Evolutionary conservation across 495 filamentous ascomycete genomes (phyloP), one percentile per base, ranked within the genome.

Genomic region (Lepraria neglecta): DNA sequence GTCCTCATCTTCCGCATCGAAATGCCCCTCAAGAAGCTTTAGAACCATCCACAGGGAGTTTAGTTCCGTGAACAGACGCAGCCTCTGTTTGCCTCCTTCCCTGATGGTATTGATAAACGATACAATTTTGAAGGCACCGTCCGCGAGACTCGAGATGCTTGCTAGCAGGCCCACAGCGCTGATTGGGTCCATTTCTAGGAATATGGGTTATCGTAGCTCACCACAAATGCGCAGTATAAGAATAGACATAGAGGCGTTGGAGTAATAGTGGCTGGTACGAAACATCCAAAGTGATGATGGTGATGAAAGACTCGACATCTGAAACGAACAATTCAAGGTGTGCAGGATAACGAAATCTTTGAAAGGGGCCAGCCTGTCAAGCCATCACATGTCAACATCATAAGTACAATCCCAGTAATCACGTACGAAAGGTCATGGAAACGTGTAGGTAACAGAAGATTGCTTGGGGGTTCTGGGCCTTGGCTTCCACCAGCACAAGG

Each of bases 41-140:
- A 65, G 52, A 3, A 58, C 11, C 63, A 65, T 61, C 60, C 64
- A 65, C 9, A 65, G 31, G 0, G 64, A 58, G n/a, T 65, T 65
- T 0, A 65, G 28, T 44, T 65, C 64, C 10, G 64, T 59, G 24
- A 62, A 62, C 6, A 65, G 38, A 6, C 56, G 54, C 30, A 65
- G 9, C 14, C 64, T 44, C 28, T 65, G 59, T 27, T 65, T 65
- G 24, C 64, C 64, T 12, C 64, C 64, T 31, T 65, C 59, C 42
- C 35, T 65, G 17, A 65, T 62, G 40, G 54, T 59, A 7, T 62
- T 59, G 28, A 65, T 51, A 27, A 59, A 46, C 7, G 59, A 58
- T 43, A 65, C 48, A 0, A 65, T 6, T 14, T 65, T 62, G 60
- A 65, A 65, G 15, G 59, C 50, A n/a, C 52, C 55, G 6, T 62